Evolutionary conservation across 768 basidiomycete genomes (phyloP), one percentile per base, ranked within the genome.

Genomic region (Russula compacta): DNA sequence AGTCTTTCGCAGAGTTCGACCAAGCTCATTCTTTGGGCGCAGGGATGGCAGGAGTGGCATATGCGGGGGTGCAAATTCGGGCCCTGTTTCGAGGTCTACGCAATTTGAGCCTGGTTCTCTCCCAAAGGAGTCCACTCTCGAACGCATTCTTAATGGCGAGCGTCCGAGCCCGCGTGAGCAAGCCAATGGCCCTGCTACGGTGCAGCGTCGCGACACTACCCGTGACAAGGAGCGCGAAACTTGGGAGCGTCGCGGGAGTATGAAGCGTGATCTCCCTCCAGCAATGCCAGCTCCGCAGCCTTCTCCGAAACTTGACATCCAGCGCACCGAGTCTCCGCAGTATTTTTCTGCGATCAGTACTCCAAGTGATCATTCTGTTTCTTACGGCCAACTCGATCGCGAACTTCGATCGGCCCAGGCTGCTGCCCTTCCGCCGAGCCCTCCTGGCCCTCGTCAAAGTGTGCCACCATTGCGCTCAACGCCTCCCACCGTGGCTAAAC

Each of bases 1-100:
- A 65, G 14, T 35, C 64, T 10, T 51, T 61, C 43, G 59, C 59
- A 15, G 65, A 60, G 19, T 61, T 64, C 56, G 65, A 66, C 44
- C 63, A 54, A 33, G 59, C 63, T 10, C 59, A 61, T 44, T 42
- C 53, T 11, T 48, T 59, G 21, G 59, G 59, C 12, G 56, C 58
- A n/a, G 63, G 63, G 15, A 59, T 56, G 54, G 35, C 59, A 42
- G 65, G 62, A 53, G 55, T 60, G 40, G 64, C 65, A 56, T 60
- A 60, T 46, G 58, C 39, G 59, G 61, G 11, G 65, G 62, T 14
- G 52, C 64, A 42, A 60, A 1, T 51, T 59, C 64, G 0, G 64
- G 64, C 35, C 48, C 63, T 17, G 44, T 65, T 33, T 60, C 64
- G 32, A 60, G 56, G 38, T 53, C 65, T 17, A 24, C 38, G 9